Percentiles rank a stretch among this genome's conserved stretches.
Conservation (phyloP, 2,329 filamentous ascomycete species). For the Aureobasidium sp. region DNA sequence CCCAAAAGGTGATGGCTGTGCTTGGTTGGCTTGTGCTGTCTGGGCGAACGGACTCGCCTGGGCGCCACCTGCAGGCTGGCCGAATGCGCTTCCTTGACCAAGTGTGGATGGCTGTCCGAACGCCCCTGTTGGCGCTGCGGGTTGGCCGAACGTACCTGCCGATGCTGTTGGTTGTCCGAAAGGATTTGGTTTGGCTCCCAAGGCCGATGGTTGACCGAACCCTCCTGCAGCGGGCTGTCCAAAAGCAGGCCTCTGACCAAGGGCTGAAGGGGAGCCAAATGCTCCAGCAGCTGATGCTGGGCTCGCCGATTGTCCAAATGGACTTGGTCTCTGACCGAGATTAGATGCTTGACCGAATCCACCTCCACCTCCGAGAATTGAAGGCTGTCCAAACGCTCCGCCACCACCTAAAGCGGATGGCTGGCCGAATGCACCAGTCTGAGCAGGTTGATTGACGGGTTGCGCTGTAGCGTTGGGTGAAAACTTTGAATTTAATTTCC, state of each 20-base stretch:
- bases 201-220: slow-evolving; percentile 15
- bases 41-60: slow-evolving; percentile 13
- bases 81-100: not conserved
- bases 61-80: not conserved
- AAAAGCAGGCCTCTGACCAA: slow-evolving; percentile 20
- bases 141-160: not conserved
- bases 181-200: not conserved
- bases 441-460: not conserved
- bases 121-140: not conserved
- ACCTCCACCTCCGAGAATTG: not conserved
- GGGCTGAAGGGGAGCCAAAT: slow-evolving; percentile 10
- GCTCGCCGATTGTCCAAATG: slow-evolving; percentile 12
- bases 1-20: slow-evolving; percentile 1
- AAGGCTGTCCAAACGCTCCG: slow-evolving; percentile 14
- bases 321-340: not conserved
- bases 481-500: slow-evolving; percentile 25
- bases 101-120: slow-evolving; percentile 2
- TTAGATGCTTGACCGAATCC: slow-evolving; percentile 18
- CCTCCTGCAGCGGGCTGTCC: slow-evolving; percentile 21
- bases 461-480: not conserved
- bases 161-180: too few relatives aligned
- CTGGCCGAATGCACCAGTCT: slow-evolving; percentile 18
- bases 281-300: not conserved
- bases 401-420: slow-evolving; percentile 16
- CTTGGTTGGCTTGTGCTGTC: slow-evolving; percentile 15